These are phyloP conservation scores for Candida ficus DNA, from an alignment of 805 yeast species.

Conservation along the genomic window DNA sequence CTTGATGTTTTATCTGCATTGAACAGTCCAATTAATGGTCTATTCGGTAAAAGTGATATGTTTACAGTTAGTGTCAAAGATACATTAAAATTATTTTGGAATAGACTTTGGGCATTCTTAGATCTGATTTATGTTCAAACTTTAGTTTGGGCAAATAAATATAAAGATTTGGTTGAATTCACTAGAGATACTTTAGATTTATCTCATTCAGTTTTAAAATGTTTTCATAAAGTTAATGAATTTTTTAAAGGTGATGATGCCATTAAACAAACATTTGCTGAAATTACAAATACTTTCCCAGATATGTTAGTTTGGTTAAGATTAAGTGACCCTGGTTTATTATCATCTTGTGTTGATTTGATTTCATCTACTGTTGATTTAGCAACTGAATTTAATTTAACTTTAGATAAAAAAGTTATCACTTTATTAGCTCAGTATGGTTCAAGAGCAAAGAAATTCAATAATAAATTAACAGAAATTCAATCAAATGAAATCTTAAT, in stretches of 20 bases:
- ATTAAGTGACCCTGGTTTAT: constrained; percentile 70
- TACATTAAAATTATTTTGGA: constrained; percentile 53
- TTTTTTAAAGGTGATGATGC: constrained; percentile 21
- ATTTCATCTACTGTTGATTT: constrained; percentile 63
- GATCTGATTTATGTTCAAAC: constrained; percentile 64
- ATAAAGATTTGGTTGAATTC: constrained; percentile 63
- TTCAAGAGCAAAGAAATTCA: constrained; percentile 57
- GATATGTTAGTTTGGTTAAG: constrained; percentile 77
- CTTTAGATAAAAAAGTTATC: constrained; percentile 48
- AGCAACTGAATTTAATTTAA: constrained; percentile 48
- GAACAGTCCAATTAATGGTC: constrained; percentile 62
- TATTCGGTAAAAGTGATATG: constrained; percentile 31
- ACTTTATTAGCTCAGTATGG: constrained; percentile 59
- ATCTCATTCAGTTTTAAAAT: constrained; percentile 61
- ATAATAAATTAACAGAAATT: constrained; percentile 61
- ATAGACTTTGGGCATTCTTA: constrained; percentile 63
- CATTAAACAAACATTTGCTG: constrained; percentile 38
- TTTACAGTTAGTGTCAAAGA: constrained; percentile 23
- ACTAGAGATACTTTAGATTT: constrained; percentile 83
- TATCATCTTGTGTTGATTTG: constrained; percentile 66
- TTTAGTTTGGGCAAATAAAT: constrained; percentile 67
- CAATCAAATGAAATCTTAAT: constrained; percentile 62
- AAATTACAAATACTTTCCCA: constrained; percentile 57
- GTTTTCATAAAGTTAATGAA: constrained; percentile 46
- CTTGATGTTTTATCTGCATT: constrained; percentile 67